A percentile compares a stretch with the other conserved stretches of the same genome.
Conservation (phyloP, 1,284 basidiomycete species). For the Bondarzewia mesenterica region DNA sequence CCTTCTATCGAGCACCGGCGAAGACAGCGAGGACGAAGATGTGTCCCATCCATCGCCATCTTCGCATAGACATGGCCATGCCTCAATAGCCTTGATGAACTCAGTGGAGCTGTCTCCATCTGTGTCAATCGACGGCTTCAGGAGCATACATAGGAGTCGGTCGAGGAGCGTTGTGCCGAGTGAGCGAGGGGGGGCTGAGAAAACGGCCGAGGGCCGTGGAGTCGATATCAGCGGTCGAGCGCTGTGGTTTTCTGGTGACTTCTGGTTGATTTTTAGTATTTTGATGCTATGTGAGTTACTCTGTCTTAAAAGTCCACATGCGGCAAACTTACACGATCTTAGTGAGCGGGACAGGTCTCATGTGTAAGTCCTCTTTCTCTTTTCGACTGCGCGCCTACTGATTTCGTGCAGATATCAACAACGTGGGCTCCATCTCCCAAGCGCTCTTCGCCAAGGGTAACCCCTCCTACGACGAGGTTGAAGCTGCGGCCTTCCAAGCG, state of each 20-base stretch:
- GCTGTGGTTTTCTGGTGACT: slow-evolving; percentile 10
- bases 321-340: not conserved
- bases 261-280: slow-evolving; percentile 12
- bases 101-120: slow-evolving; percentile 10
- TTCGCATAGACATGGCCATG: not conserved
- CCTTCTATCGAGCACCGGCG: slow-evolving; percentile 16
- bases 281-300: slow-evolving; percentile 10
- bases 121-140: not conserved
- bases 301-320: not conserved
- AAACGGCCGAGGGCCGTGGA: slow-evolving; percentile 7
- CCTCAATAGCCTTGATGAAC: slow-evolving; percentile 5
- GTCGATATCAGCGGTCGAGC: slow-evolving; percentile 10
- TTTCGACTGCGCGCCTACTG: not conserved
- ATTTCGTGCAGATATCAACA: slow-evolving; percentile 73
- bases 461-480: slow-evolving; percentile 52
- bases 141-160: not conserved
- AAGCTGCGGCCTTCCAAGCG: slow-evolving; percentile 74
- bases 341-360: slow-evolving; percentile 86
- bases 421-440: slow-evolving; percentile 88
- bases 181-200: not conserved
- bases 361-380: slow-evolving; percentile 48
- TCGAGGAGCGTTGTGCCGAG: not conserved
- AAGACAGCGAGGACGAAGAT: slow-evolving; percentile 8
- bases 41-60: not conserved
- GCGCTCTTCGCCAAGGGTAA: slow-evolving; percentile 71